Base-by-base conservation (phyloP, 2,329 filamentous ascomycete species). In the Pseudogymnoascus sp. region DNA sequence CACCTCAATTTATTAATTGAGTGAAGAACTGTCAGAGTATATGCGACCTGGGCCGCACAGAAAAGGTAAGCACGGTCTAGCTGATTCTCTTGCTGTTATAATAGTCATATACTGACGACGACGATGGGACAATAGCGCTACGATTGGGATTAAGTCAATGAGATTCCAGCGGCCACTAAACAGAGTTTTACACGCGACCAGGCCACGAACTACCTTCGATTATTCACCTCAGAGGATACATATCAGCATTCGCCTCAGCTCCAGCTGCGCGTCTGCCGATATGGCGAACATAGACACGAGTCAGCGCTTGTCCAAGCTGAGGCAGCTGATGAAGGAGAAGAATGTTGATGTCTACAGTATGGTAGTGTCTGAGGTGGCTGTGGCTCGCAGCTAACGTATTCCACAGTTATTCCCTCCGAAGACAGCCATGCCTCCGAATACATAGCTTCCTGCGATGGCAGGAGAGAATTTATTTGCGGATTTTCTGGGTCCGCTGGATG, bases 361-460 rank as follows among this genome's bases (percentile, higher is more conserved):
- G 80, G 75, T 64, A 71, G 64, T 69, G 66, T 36, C 68, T 69
- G 67, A 48, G 64, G 69, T 69, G 62, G 63, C 51, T 43, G 10
- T 61, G 57, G 10, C 65, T 65, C 69, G 66, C 67, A 65, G 62
- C 28, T 66, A 65, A 63, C 67, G 68, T 68, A 71, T 78, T 82
- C 63, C 61, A 57, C 74, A 98, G 93, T 99, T 73, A 85, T 98
- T 6, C 95, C 95, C 0, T 97, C 93, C 36, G 95, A 98, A 83
- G 95, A 99, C 76, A 93, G 91, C 74, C 95, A 99, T 76, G 91
- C 93, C 70, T 98, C 93, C 69, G 95, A 99, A 79, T 99, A 99
- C 77, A 97, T 97, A 76, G 95, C 95, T 61, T 87, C 89, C n/a
- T 96, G 92, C 75, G 95, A 99, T 79, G 93, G 85, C 66, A 87